Percentiles rank a stretch among this genome's conserved stretches.
These are phyloP conservation scores for Umbelopsis sp. DNA, from an alignment of 192 early-diverging fungal species.

Conservation along the genomic window DNA sequence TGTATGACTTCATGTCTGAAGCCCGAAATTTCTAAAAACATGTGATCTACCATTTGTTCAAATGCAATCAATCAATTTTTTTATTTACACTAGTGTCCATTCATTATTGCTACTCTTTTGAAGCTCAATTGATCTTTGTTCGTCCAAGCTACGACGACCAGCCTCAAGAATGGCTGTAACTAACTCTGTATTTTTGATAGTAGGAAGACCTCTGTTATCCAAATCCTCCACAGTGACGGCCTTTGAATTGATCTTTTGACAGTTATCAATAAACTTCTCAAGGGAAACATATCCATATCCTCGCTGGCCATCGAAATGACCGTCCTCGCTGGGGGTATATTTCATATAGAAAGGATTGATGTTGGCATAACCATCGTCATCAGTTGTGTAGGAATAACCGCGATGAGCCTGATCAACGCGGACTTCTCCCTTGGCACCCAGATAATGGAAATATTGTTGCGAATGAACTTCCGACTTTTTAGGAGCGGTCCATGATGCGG, in stretches of 20 bases:
- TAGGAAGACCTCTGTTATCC: conserved; percentile 37
- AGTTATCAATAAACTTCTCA: conserved; percentile 42
- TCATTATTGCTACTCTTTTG: conserved; percentile 5
- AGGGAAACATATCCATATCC: conserved; percentile 44
- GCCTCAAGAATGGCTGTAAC: conserved; percentile 50
- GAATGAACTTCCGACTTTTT: conserved; percentile 47
- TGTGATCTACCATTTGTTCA: conserved; percentile 1
- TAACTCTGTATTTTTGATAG: conserved; percentile 40
- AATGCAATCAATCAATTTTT: background rate
- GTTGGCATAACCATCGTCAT: conserved; percentile 30
- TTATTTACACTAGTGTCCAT: conserved; percentile 29
- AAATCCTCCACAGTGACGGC: conserved; percentile 31
- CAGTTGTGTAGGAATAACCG: conserved; percentile 46
- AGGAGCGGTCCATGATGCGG: conserved; percentile 51
- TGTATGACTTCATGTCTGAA: background rate
- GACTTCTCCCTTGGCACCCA: conserved; percentile 47
- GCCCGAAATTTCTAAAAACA: background rate
- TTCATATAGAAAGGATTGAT: conserved; percentile 50
- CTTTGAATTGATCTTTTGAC: conserved; percentile 32
- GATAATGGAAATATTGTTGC: conserved; percentile 49
- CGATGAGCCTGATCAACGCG: conserved; percentile 50
- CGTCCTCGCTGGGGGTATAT: conserved; percentile 47
- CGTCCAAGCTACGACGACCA: conserved; percentile 46
- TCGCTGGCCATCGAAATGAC: conserved; percentile 45
- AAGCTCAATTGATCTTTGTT: conserved; percentile 25